phyloP scores from a whole-genome alignment of 257 asterid species.

The Linderniella brevidens region DNA sequence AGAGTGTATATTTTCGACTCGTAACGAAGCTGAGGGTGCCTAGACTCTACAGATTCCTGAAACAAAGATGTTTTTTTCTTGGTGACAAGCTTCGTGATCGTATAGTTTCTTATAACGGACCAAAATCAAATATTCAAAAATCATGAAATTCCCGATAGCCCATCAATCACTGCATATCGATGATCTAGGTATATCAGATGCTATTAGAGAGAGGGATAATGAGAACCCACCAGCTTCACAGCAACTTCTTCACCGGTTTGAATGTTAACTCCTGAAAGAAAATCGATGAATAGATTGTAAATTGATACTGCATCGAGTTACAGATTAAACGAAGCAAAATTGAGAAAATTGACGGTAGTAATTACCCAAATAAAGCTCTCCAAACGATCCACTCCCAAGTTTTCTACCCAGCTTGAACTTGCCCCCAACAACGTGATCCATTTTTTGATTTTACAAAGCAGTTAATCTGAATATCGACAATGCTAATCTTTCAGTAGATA shows the following conservation, averaged over 20 bases:
- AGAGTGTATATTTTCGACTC: slow-evolving; percentile 91
- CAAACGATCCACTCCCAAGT: slow-evolving; percentile 97
- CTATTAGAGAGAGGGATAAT: no score
- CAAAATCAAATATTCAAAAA: no score
- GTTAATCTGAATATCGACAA: no score
- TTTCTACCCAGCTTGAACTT: slow-evolving; percentile 93
- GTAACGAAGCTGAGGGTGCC: slow-evolving; percentile 96
- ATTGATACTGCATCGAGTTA: not conserved
- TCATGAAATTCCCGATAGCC: no score
- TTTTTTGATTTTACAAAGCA: slow-evolving; percentile 14
- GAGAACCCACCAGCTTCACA: slow-evolving; percentile 63
- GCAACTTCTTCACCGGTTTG: slow-evolving; percentile 98
- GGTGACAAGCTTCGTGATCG: not conserved
- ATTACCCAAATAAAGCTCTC: slow-evolving; percentile 90
- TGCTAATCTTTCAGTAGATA: not conserved
- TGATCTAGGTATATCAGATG: not conserved
- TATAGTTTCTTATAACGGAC: no score
- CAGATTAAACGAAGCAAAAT: not conserved
- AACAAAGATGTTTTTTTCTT: slow-evolving; percentile 1
- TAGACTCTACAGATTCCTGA: slow-evolving; percentile 86
- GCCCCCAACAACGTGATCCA: slow-evolving; percentile 88
- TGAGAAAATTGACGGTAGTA: no score
- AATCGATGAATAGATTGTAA: slow-evolving; percentile 4
- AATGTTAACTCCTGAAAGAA: slow-evolving; percentile 57
- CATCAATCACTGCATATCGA: no score